Base-by-base conservation (phyloP, 352 stramenopile genomes). In the Phytophthora idaei region DNA sequence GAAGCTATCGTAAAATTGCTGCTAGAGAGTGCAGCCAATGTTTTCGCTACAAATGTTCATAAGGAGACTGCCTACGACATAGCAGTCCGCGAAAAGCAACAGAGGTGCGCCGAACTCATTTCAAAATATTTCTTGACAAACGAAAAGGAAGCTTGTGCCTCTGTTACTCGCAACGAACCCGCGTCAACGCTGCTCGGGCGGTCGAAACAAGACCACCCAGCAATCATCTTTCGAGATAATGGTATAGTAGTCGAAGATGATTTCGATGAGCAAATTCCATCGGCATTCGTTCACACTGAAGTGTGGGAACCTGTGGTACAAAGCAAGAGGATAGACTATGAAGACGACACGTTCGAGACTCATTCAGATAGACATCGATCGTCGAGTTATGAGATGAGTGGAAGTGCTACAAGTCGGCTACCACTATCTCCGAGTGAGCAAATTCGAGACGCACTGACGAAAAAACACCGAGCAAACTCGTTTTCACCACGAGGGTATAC, bases 1-100 rank as follows among this genome's bases (percentile, higher is more conserved):
- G 81, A 87, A 41, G 54, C 41, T 4, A 78, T 89, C n/a, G 88
- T 94, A 1, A 89, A 88, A 67, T 48, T 93, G 4, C 56, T 95
- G 11, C 36, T 95, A 14, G 83, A 94, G 45, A 94, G 85, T 55
- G 88, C 86, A 6, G 88, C 88, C 4, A 78, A 92, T 51, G 86
- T 92, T 0, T 76, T 85, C 17, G 69, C 78, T 1, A 64, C 73
- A 15, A 95, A 95, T 59, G 51, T 75, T 17, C 74, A 90, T 12
- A 69, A 76, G 15, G 82, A 93, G 32, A 94, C 81, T 5, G 68
- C 88, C 2, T 85, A 89, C 41, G 81, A 93, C 37, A 63, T 93
- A 11, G 86, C 86, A 1, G 51, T 85, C 36, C 73, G 79, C 0
- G 80, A 85, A 61, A 74, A 76, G 9, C 77, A 91, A 17, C 54